phyloP scores from a whole-genome alignment of 2,329 filamentous ascomycete genomes.

The Fusarium foetens region DNA sequence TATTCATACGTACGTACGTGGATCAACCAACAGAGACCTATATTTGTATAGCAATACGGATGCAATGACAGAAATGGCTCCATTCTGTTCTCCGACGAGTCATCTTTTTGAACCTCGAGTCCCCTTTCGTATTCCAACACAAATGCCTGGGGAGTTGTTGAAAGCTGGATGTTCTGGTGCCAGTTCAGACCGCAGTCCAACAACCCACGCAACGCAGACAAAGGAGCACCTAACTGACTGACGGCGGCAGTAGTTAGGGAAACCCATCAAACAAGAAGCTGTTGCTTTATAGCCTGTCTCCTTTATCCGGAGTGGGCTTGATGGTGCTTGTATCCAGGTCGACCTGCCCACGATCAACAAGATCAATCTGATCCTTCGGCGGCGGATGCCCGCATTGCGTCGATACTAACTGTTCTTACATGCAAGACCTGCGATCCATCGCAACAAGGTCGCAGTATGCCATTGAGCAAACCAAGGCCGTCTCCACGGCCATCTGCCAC shows the following conservation, averaged over 20 bases:
- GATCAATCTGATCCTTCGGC: conserved; percentile 20
- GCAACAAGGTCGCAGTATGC: conserved; percentile 27
- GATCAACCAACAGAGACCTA: conserved; percentile 28
- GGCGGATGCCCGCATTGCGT: conserved; percentile 27
- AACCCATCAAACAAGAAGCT: conserved; percentile 24
- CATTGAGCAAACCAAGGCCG: conserved; percentile 39
- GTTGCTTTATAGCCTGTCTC: not conserved
- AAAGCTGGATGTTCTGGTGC: conserved; percentile 8
- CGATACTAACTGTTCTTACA: not conserved
- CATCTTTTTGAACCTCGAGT: conserved; percentile 6
- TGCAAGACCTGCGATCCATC: not conserved
- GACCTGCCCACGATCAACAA: conserved; percentile 10
- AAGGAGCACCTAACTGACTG: conserved; percentile 37
- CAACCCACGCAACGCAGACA: not conserved
- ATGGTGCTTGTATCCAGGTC: conserved; percentile 1
- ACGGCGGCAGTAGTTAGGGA: conserved; percentile 30
- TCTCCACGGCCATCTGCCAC: conserved; percentile 24
- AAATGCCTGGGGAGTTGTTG: not conserved
- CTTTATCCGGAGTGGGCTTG: conserved; percentile 12
- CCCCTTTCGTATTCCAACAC: not conserved
- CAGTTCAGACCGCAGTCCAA: conserved; percentile 7
- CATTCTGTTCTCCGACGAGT: conserved; percentile 9
- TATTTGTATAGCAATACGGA: conserved; percentile 24
- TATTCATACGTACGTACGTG: conserved; percentile 42
- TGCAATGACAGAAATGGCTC: conserved; percentile 28